Base-by-base conservation (phyloP, 805 yeast species). In the Starmerella scarabaei region DNA sequence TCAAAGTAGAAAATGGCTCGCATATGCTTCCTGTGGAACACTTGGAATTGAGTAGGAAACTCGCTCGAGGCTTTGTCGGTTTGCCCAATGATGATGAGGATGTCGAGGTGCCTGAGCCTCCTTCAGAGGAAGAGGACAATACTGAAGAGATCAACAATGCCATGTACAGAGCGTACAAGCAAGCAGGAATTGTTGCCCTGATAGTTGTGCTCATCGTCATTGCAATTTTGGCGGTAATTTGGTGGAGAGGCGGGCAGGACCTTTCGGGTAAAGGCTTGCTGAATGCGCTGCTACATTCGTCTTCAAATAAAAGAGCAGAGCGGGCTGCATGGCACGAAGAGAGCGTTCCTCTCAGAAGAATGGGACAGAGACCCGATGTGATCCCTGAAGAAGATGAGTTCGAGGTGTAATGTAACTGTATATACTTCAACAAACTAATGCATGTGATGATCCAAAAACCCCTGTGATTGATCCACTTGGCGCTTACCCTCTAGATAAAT, bases 1-100 rank as follows among this genome's bases (percentile, higher is more conserved):
- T 81, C 24, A 73, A 74, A 42, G 73, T 88, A 2, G 72, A 61
- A 56, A 73, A 82, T 50, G 74, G 94, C 0, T 79, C 94, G 3
- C 97, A 91, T 56, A 88, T 91, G 97, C 91, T 85, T 20, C 94
- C 97, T 1, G 77, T 72, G 49, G 96, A 86, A 56, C 62, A 45
- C 16, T 35, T 39, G 9, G 17, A 24, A 14, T 18, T 27, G 18
- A 44, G 46, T 26, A 23, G 30, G 14, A 34, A 35, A 5, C 60
- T 86, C 44, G 61, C 85, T 30, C 85, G 83, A 33, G 48, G 51
- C 16, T 62, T 63, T 41, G 39, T 47, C 7, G 59, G 59, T 4
- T 34, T 54, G 15, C 24, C 16, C 31, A 20, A 20, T 15, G 24
- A 15, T 21, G 30, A 21, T 21, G 36, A 31, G 32, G 8, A 38